Evolutionary conservation across 768 basidiomycete species (phyloP).

Genomic region (Mycena alexandri): DNA sequence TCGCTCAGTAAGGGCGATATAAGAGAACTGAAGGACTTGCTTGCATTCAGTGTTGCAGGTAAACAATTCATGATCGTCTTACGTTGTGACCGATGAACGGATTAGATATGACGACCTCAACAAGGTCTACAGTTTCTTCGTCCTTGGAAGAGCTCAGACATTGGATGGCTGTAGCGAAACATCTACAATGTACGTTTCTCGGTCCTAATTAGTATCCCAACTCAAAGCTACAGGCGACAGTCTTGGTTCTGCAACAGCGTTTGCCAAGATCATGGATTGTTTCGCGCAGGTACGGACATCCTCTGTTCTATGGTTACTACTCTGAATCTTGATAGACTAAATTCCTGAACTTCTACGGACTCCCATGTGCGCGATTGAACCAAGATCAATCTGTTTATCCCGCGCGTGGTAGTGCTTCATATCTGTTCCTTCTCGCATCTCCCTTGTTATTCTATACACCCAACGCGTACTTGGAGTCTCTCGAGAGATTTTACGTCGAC

Average conservation of each 20-base stretch:
- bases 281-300: not conserved
- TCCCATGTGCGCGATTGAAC: not conserved
- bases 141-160: not conserved
- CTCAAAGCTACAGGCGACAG: too few relatives aligned
- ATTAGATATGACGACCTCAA: not conserved
- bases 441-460: constrained; percentile 1
- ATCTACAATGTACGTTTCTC: not conserved
- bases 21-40: not conserved
- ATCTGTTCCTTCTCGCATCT: too few relatives aligned
- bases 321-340: not conserved
- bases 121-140: not conserved
- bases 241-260: too few relatives aligned
- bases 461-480: not conserved
- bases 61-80: too few relatives aligned
- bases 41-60: constrained; percentile 1
- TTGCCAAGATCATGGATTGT: too few relatives aligned
- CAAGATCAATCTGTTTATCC: not conserved
- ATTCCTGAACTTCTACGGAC: not conserved
- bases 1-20: not conserved
- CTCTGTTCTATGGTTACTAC: not conserved
- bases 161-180: not conserved
- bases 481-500: constrained; percentile 36
- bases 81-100: too few relatives aligned
- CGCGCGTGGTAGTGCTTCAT: too few relatives aligned
- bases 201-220: too few relatives aligned